Base-by-base conservation (phyloP, 257 asterid genomes). In the Ocimum tenuiflorum region DNA sequence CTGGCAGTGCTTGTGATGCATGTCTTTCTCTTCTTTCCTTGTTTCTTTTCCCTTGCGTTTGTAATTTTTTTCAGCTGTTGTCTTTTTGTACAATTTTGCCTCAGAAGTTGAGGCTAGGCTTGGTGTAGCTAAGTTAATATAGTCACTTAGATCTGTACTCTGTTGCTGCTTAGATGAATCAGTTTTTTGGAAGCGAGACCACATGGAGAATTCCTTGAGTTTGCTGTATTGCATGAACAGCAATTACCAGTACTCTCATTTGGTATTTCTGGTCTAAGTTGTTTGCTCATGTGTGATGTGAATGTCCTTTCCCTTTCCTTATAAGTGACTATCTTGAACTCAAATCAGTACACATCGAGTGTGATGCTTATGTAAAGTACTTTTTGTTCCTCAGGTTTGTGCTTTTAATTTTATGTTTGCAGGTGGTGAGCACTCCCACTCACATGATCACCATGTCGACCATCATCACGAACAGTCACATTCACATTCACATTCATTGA, bases 391-490 rank as follows among this genome's bases (percentile, higher is more conserved):
- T 59, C 27, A 10, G 6, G 10, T 43, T 46, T 67, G 13, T 6
- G 58, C 60, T 57, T 68, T 54, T 31, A 9, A 52, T 58, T n/a
- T n/a, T 35, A 22, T 72, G 55, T 58, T 68, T 83, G 77, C 83
- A 92, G 99, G 97, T 68, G 96, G 95, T 11, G 89, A 73, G 61
- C 91, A 85, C 76, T 72, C 96, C 65, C 96, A 92, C 77, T 84
- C 94, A 38, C 95, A 88, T 57, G 91, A 84, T 76, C 84, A 80
- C 43, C 85, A 82, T 64, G 80, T 55, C 42, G 88, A 78, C 65
- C 86, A 85, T 78, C 71, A 70, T 50, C 88, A 82, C 56, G 79
- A 41, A n/a, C 86, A 81, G 71, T 63, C 90, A 4, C 31, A 77
- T 38, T 85, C 90, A 19, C 98, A 91, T 80, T 77, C 96, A 17